Percentiles rank a stretch among this genome's conserved stretches.
Evolutionary conservation across 2,329 filamentous ascomycete species (phyloP).

Genomic region (Aspergillus tamarii): DNA sequence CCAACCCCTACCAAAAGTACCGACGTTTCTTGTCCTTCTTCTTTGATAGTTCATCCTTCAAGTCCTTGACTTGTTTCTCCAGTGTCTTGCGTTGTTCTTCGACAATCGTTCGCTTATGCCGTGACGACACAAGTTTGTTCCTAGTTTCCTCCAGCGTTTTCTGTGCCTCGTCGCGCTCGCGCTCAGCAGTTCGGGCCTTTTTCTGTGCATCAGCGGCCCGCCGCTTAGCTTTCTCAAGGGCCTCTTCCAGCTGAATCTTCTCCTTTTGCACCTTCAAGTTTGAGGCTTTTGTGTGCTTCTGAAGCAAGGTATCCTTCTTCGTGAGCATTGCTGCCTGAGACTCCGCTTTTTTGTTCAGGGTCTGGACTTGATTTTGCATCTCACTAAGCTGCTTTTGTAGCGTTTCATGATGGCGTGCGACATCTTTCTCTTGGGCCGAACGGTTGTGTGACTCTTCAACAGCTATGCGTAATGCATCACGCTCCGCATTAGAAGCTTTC

Average conservation of each 20-base stretch:
- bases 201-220: neutral
- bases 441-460: neutral
- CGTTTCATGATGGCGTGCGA: neutral
- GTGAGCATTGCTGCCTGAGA: neutral
- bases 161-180: neutral
- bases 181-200: neutral
- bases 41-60: neutral
- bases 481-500: neutral
- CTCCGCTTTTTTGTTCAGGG: neutral
- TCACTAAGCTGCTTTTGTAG: neutral
- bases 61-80: neutral
- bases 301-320: neutral
- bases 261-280: neutral
- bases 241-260: neutral
- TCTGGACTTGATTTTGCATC: neutral
- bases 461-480: constrained; percentile 1
- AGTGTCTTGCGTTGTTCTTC: neutral
- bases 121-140: neutral
- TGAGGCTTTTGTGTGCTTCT: neutral
- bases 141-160: neutral
- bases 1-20: constrained; percentile 8
- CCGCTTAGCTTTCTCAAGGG: neutral
- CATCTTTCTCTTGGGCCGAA: neutral
- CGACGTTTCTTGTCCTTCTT: constrained; percentile 10
- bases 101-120: neutral